Conservation (phyloP, 805 yeast genomes). For the Suhomyces pyralidae region DNA sequence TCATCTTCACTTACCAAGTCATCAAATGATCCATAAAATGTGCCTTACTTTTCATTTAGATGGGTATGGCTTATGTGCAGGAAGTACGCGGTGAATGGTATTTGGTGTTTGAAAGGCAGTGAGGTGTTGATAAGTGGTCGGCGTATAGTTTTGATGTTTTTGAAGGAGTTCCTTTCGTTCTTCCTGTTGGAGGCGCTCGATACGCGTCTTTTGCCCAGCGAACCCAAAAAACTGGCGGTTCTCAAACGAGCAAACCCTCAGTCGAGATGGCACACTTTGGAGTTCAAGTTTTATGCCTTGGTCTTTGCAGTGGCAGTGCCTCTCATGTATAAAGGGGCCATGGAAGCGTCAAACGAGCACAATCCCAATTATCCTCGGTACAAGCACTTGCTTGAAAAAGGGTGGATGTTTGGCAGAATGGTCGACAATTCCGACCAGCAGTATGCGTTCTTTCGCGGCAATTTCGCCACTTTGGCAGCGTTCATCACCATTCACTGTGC, state of each 20-base stretch:
- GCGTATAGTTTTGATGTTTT: no score
- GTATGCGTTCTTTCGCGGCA: conserved; percentile 82
- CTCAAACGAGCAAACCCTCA: conserved; percentile 33
- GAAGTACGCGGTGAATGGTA: neutral
- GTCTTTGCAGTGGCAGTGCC: conserved; percentile 74
- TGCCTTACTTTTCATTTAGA: neutral
- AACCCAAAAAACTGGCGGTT: conserved; percentile 28
- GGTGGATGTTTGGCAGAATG: conserved; percentile 88
- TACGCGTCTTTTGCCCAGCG: conserved; percentile 44
- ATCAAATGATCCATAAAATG: no score
- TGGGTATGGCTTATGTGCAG: neutral
- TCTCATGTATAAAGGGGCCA: conserved; percentile 74
- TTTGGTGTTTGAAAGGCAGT: no score
- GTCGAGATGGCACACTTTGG: conserved; percentile 73
- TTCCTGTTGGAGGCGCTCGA: conserved; percentile 54
- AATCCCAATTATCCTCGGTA: conserved; percentile 71
- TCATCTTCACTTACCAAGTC: no score
- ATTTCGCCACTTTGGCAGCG: conserved; percentile 59
- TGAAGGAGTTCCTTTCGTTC: conserved; percentile 26
- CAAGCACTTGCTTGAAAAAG: conserved; percentile 60
- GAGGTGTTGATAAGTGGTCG: no score
- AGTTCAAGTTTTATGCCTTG: conserved; percentile 66
- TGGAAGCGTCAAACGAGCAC: conserved; percentile 71
- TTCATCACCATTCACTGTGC: conserved; percentile 54
- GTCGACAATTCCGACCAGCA: conserved; percentile 93